Evolutionary conservation across 2,329 filamentous ascomycete species (phyloP), one percentile per base, ranked within the genome.

Genomic region (Juglanconis juglandina): DNA sequence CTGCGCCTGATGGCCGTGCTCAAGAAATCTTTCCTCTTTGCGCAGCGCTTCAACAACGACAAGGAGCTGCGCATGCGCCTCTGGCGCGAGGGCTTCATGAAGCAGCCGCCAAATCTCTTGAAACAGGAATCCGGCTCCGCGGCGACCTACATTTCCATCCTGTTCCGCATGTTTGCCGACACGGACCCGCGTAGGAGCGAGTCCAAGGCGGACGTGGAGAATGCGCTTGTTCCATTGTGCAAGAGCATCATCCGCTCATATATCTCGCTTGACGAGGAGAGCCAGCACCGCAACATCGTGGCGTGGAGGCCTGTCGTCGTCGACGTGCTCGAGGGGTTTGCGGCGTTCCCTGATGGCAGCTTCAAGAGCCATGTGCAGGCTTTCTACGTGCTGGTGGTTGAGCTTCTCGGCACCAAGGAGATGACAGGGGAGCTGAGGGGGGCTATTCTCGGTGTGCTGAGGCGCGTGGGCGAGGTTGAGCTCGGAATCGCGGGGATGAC

Each of bases 51-150:
- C 81, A 99, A 99, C 74, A 92, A 92, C 65, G 93, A 99, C 76
- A 96, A 96, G 75, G 95, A 98, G 66, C 81, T 99, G 42, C 87
- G 95, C 50, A 96, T 96, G 83, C 87, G 91, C 17, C 81, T 99
- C 17, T 99, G 96, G 92, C 84, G 92, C 54, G 95, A 99, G 73
- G 95, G 96, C 0, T 99, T 99, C 81, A 99, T 99, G 95, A 96
- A 96, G 77, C 95, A 99, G 72, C 94, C 95, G 14, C 95, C 95
- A 3, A 99, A 99, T 69, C 81, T 99, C 11, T 83, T 99, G 35
- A 99, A 99, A 78, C 95, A 99, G 73, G 95, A 99, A 77, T 91
- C 87, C 63, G 94, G 95, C 46, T 91, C 89, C 58, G 95, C 95
- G 0, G 91, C 91, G 2, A 97, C 96, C 1, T 99, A 99, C 72